phyloP scores from a whole-genome alignment of 2,329 filamentous ascomycete species.

The Talaromyces albobiverticillius region DNA sequence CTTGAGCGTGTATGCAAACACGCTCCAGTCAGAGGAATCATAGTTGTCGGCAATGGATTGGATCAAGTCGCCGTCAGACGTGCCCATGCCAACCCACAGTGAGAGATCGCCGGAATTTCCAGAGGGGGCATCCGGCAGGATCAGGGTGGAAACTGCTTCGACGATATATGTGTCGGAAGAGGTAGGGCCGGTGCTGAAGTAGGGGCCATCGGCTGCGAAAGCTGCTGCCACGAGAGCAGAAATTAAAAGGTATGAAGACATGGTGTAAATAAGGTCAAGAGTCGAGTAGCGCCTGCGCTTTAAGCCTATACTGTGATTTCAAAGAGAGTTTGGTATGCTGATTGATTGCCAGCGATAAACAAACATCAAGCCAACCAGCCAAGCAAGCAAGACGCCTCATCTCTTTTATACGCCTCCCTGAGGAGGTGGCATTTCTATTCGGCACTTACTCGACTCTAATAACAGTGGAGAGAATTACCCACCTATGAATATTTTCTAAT shows the following conservation, averaged over 20 bases:
- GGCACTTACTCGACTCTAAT: no score
- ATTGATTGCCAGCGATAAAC: no score
- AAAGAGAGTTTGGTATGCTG: no score
- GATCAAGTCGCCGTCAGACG: slow-evolving; percentile 46
- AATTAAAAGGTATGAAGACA: background rate
- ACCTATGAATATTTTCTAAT: no score
- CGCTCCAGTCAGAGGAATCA: slow-evolving; percentile 34
- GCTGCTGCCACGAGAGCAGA: slow-evolving; percentile 16
- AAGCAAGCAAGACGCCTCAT: no score
- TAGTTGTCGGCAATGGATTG: slow-evolving; percentile 47
- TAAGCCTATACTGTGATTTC: no score
- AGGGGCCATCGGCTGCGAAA: slow-evolving; percentile 28
- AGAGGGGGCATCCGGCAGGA: slow-evolving; percentile 39
- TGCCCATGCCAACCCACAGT: slow-evolving; percentile 51
- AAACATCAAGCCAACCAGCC: no score
- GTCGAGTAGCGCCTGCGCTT: no score
- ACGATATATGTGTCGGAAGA: slow-evolving; percentile 41
- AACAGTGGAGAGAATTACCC: no score
- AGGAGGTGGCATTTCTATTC: no score
- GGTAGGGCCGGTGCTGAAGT: slow-evolving; percentile 47
- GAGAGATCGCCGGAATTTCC: slow-evolving; percentile 38
- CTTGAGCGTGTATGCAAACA: slow-evolving; percentile 28
- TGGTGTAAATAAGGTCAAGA: no score
- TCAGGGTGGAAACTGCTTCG: slow-evolving; percentile 44
- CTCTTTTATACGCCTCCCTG: no score